Evolutionary conservation across 371 early-diverging fungal genomes (phyloP), one percentile per base, ranked within the genome.

Genomic region (Nematocida homosporus): DNA sequence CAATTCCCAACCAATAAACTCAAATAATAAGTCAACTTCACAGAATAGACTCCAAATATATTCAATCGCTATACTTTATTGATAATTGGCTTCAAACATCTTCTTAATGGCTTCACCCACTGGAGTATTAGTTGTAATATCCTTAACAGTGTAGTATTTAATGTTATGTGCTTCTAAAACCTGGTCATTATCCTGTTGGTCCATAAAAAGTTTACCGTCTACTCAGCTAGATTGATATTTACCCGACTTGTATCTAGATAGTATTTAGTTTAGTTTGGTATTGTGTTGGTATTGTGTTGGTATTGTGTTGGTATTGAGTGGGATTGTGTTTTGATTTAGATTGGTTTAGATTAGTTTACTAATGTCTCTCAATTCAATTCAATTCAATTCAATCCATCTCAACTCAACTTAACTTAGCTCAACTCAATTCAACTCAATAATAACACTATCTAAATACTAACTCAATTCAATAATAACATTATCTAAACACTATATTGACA

Each of bases 101-200:
- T 18, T 51, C 27, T 52, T 18, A 16, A 72, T 57, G 27, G 32
- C 47, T 25, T 34, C 47, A 40, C 52, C 53, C 3, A 35, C 35
- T 5, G 27, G 8, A 3, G 25, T 10, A 0, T 51, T 40, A 4
- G 42, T 35, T 32, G 55, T 18, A 20, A 72, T 13, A 34, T 72
- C 75, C n/a, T 61, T 35, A 18, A 72, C 52, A 3, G 75, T 72
- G 63, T 72, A 72, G 34, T 72, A 72, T 18, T 72, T 5, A 30
- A 72, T 72, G 1, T 52, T 16, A 37, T 59, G 63, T 54, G 48
- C 25, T 16, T 8, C 25, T 10, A 59, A 37, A 23, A 53, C 60
- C 25, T 61, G 18, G 16, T 72, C 75, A n/a, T 30, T 20, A 4
- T 8, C 54, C 6, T 40, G 77, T 25, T 27, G 16, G 23, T 72